Evolutionary conservation across 805 yeast species (phyloP).

Genomic region (Teunomyces kruisii): DNA sequence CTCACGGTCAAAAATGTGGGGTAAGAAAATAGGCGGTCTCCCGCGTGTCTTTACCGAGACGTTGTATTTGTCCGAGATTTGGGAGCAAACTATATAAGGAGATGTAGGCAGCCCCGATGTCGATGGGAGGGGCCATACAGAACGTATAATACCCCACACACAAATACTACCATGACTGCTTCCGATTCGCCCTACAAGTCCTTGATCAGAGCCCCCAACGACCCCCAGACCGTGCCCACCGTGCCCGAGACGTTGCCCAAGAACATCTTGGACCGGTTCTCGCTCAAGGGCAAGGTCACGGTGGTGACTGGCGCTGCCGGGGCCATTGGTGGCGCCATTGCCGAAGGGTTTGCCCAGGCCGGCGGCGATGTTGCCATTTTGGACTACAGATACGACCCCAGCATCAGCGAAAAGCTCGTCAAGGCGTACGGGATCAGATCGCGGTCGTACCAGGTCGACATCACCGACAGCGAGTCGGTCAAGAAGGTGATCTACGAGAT

Average conservation of each 20-base stretch:
- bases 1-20: too few species aligned
- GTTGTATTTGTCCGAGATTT: background rate
- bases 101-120: too few species aligned
- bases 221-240: conserved; percentile 40
- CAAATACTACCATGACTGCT: too few species aligned
- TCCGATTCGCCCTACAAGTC: background rate
- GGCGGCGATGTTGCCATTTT: conserved; percentile 81
- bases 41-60: too few species aligned
- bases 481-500: conserved; percentile 49
- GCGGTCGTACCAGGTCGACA: conserved; percentile 65
- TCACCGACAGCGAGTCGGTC: conserved; percentile 51
- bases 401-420: conserved; percentile 52
- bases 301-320: conserved; percentile 82
- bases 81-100: background rate
- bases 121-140: too few species aligned
- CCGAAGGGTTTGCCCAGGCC: conserved; percentile 81
- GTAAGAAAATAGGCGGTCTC: too few species aligned
- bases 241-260: conserved; percentile 53
- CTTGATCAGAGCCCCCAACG: background rate
- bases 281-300: conserved; percentile 79
- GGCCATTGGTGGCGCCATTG: conserved; percentile 80
- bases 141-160: too few species aligned
- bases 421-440: conserved; percentile 58
- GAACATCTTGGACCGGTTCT: conserved; percentile 65
- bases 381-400: conserved; percentile 61